phyloP scores from a whole-genome alignment of 208 protist species.

The Kentomonas sorsogonicus region DNA sequence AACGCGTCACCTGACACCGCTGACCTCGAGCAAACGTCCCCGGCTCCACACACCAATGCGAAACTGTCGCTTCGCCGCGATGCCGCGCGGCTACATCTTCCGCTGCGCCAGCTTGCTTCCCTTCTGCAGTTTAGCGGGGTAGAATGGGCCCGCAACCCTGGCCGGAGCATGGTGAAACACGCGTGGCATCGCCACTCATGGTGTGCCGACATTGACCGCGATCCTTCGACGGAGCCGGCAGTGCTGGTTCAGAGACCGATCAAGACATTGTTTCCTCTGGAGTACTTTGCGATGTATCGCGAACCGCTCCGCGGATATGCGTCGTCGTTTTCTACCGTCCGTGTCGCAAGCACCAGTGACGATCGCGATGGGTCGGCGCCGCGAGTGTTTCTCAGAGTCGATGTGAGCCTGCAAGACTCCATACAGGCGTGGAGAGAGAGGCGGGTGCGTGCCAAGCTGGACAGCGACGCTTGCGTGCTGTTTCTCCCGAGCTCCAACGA shows the following conservation, averaged over 20 bases:
- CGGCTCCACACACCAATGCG: no score
- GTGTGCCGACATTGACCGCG: constrained; percentile 22
- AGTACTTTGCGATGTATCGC: constrained; percentile 12
- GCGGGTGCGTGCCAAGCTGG: neutral
- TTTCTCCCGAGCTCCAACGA: no score
- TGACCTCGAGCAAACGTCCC: no score
- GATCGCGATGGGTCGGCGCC: neutral
- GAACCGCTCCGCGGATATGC: constrained; percentile 10
- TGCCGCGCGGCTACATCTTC: no score
- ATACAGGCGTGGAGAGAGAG: constrained; percentile 12
- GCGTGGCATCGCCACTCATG: constrained; percentile 25
- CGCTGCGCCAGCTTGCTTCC: no score
- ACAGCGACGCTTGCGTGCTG: no score
- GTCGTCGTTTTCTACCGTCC: no score
- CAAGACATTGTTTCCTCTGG: constrained; percentile 35
- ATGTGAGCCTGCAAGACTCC: constrained; percentile 6
- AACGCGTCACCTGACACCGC: no score
- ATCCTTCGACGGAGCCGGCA: constrained; percentile 15
- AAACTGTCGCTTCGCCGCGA: no score
- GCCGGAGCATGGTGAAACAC: no score
- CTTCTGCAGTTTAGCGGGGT: no score
- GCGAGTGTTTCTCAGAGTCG: constrained; percentile 13
- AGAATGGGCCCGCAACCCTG: no score
- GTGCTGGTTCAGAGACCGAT: constrained; percentile 24
- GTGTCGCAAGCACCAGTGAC: constrained; percentile 8